Base-by-base conservation (phyloP, 768 basidiomycete genomes). In the Dentipellis fragilis region DNA sequence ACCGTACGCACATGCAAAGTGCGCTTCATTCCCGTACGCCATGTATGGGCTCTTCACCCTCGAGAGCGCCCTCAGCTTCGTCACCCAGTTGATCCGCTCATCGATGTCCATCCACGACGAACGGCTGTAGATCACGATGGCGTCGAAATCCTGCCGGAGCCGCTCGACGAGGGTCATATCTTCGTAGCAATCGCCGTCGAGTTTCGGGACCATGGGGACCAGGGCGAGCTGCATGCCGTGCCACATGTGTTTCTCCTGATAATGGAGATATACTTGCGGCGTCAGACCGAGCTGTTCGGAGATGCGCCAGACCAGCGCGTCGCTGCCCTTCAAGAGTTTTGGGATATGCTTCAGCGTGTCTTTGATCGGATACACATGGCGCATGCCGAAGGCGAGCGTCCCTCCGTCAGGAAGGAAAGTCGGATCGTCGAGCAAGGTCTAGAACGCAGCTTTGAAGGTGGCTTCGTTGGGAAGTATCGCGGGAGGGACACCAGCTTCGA, bases 351-450 rank as follows among this genome's bases (percentile, higher is more conserved):
- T n/a, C 5, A 51, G 42, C 6, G n/a, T 10, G n/a, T 49, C 36
- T 10, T 39, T 55, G 53, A 73, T 52, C 2, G 72, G 69, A 55
- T 76, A 77, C 52, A 62, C 60, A 61, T 73, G 68, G 0, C 60
- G 61, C 8, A 77, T 62, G 9, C 71, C 69, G 49, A 77, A 79
- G 2, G 68, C 72, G 10, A 79, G 64, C 11, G 55, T 61, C 1
- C 75, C 75, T 6, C 76, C 74, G 2, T 69, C 36, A 0, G 73
- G 69, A 9, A 79, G 64, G 55, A 76, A 72, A 1, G 47, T 34
- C 2, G 61, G 54, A 52, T 73, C 66, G 3, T 58, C 34, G 6
- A 78, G 64, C 14, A 77, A 66, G 10, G 56, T 52, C 35, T 50
- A 4, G 56, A 68, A 52, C 60, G 60, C 34, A 51, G 51, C 21